Evolutionary conservation across 169 alveolate species (phyloP), one percentile per base, ranked within the genome.

Genomic region (Plasmodium ovale): DNA sequence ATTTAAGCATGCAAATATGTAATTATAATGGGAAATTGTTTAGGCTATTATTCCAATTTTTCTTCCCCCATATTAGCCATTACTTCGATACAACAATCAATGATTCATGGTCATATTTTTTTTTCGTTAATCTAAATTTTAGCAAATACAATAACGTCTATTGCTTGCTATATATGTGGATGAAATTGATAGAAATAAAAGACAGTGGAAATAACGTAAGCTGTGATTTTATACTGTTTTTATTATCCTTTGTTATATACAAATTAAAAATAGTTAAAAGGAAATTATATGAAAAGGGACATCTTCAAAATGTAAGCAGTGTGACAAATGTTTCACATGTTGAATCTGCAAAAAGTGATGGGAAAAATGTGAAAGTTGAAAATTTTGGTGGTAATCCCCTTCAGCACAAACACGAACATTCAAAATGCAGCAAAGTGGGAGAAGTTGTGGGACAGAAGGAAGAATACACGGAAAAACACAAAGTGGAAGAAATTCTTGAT

Each of bases 71-170:
- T 56, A 44, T 79, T 35, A 65, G 89, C 37, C 10, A 64, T 33
- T 79, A 64, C 60, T 65, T 79, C 42, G 89, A 79, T 65, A 65
- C 67, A 16, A 27, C 82, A 42, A 42, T 79, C 9, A 67, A 44
- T 58, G 84, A 79, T 9, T 64, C 58, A 0, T 79, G 89, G 89
- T 51, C 89, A 64, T 31, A 70, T 16, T 79, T 79, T 64, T 79
- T 79, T 64, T 79, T 79, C 33, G 72, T 79, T 49, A 79, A 79
- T 39, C 51, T 79, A 16, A 79, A 39, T 42, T 79, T 79, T 68
- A 79, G 89, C 39, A 79, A 79, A 79, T 79, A 64, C 59, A 68
- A 64, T n/a, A 79, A 79, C 21, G 89, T 79, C 14, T 79, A 33
- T 25, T 67, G 69, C 35, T 79, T 79, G 51, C 21, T 79, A 79